A percentile compares a stretch with the other conserved stretches of the same genome.
phyloP scores from a whole-genome alignment of 1,284 basidiomycete genomes.

The Cerioporus squamosus region DNA sequence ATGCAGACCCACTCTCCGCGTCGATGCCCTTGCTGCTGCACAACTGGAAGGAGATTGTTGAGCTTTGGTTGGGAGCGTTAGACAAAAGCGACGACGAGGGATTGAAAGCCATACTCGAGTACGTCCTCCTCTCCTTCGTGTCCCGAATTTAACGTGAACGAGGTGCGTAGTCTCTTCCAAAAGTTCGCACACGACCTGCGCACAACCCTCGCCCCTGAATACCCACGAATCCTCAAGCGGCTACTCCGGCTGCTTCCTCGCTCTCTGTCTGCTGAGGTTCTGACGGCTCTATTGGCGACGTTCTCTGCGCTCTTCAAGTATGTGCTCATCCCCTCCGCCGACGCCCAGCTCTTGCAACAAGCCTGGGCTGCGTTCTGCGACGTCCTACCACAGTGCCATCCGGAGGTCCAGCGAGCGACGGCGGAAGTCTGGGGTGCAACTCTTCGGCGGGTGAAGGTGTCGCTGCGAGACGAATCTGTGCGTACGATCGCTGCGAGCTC shows the following conservation, averaged over 20 bases:
- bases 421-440: conserved; percentile 82
- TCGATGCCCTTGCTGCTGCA: conserved; percentile 84
- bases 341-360: conserved; percentile 51
- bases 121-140: conserved; percentile 32
- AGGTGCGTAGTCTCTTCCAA: conserved; percentile 62
- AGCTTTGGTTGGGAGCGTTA: conserved; percentile 62
- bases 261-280: conserved; percentile 58
- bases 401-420: conserved; percentile 71
- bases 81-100: conserved; percentile 70
- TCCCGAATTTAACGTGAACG: conserved; percentile 19
- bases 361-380: conserved; percentile 60
- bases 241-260: conserved; percentile 64
- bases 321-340: conserved; percentile 63
- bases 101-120: conserved; percentile 73
- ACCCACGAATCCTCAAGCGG: conserved; percentile 53
- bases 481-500: conserved; percentile 45
- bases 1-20: conserved; percentile 63
- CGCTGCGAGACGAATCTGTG: conserved; percentile 55
- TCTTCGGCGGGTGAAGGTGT: conserved; percentile 63
- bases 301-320: conserved; percentile 71
- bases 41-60: conserved; percentile 73
- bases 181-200: conserved; percentile 78
- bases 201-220: conserved; percentile 65
- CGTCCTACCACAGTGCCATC: conserved; percentile 58
- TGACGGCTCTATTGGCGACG: conserved; percentile 67